These are phyloP conservation scores for Ophiocordyceps camponoti-rufipedis DNA, from an alignment of 2,329 filamentous ascomycete genomes.

Conservation along the genomic window DNA sequence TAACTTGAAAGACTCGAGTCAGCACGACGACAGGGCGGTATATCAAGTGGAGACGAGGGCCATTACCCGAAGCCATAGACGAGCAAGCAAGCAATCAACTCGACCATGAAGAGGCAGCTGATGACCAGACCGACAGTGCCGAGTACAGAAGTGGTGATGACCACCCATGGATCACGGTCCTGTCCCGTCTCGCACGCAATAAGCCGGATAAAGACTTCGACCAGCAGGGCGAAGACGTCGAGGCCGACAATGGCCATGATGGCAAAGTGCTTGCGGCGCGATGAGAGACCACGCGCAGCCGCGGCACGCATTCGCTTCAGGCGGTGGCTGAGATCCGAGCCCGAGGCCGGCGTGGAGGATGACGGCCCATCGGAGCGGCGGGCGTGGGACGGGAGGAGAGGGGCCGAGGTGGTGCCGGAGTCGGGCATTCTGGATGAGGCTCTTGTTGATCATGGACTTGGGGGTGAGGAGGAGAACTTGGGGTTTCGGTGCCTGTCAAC, in stretches of 20 bases:
- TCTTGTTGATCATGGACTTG: background rate
- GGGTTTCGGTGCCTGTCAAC: too few relatives aligned
- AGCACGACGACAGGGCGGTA: background rate
- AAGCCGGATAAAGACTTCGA: slow-evolving; percentile 28
- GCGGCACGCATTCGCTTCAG: background rate
- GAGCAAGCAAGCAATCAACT: slow-evolving; percentile 39
- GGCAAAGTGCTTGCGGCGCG: slow-evolving; percentile 24
- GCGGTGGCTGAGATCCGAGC: background rate
- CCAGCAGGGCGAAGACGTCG: slow-evolving; percentile 25
- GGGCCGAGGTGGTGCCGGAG: background rate
- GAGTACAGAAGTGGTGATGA: slow-evolving; percentile 18
- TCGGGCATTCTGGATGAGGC: background rate
- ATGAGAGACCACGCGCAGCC: slow-evolving; percentile 9
- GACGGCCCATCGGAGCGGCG: background rate
- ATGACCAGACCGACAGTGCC: slow-evolving; percentile 37
- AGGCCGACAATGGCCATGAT: slow-evolving; percentile 24
- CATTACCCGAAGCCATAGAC: slow-evolving; percentile 39
- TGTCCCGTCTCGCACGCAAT: slow-evolving; percentile 27
- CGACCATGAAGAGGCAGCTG: slow-evolving; percentile 45
- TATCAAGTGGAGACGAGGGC: slow-evolving; percentile 7
- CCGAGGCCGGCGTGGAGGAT: background rate
- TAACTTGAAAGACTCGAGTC: slow-evolving; percentile 21
- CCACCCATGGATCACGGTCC: slow-evolving; percentile 22
- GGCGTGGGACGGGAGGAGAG: background rate
- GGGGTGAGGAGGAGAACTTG: background rate